Conservation (phyloP, 257 asterid genomes). For the Perilla frutescens region DNA sequence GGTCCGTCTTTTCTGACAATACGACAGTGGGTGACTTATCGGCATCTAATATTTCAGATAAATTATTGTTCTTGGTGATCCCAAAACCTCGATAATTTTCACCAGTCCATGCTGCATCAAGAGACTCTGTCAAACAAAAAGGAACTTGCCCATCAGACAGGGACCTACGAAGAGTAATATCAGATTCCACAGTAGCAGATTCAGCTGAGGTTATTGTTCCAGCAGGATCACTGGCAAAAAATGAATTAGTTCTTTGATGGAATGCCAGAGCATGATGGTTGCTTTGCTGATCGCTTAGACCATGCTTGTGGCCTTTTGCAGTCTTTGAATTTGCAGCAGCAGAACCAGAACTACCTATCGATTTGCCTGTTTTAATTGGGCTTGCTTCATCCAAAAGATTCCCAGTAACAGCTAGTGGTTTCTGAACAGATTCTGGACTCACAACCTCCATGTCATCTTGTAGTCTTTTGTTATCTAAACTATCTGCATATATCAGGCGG, state of each 20-base stretch:
- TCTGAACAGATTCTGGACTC: slow-evolving; percentile 50
- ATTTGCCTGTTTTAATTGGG: slow-evolving; percentile 32
- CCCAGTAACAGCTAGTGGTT: slow-evolving; percentile 40
- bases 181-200: slow-evolving; percentile 49
- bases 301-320: slow-evolving; percentile 42
- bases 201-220: slow-evolving; percentile 42
- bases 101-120: slow-evolving; percentile 90
- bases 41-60: slow-evolving; percentile 46
- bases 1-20: slow-evolving; percentile 52
- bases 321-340: slow-evolving; percentile 42
- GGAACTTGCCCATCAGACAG: slow-evolving; percentile 74
- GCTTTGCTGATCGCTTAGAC: slow-evolving; percentile 37
- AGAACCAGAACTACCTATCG: slow-evolving; percentile 32
- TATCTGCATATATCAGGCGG: slow-evolving; percentile 64
- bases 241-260: slow-evolving; percentile 49
- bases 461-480: slow-evolving; percentile 45
- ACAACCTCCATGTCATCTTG: slow-evolving; percentile 43
- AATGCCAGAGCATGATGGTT: slow-evolving; percentile 35
- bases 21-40: slow-evolving; percentile 48
- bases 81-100: slow-evolving; percentile 53
- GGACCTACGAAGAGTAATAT: slow-evolving; percentile 46
- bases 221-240: slow-evolving; percentile 39
- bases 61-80: slow-evolving; percentile 43
- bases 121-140: slow-evolving; percentile 68
- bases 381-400: slow-evolving; percentile 40